A percentile compares a stretch with the other conserved stretches of the same genome.
These are phyloP conservation scores for Gilbertella persicaria DNA, from an alignment of 371 early-diverging fungal genomes.

Conservation along the genomic window DNA sequence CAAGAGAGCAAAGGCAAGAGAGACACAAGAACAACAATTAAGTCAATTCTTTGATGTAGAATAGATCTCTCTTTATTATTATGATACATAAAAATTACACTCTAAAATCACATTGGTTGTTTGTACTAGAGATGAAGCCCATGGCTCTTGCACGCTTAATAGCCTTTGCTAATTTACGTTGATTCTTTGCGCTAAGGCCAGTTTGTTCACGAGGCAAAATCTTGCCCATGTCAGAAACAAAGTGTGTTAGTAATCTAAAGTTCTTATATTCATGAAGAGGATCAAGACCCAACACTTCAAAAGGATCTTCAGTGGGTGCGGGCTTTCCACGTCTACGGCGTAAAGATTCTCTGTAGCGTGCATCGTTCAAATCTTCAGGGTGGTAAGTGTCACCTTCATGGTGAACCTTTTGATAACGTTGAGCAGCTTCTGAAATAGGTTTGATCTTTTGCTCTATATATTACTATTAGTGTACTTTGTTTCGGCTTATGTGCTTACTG, in stretches of 20 bases:
- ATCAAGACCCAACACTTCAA: slow-evolving; percentile 65
- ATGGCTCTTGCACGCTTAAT: slow-evolving; percentile 84
- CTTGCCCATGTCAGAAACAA: slow-evolving; percentile 80
- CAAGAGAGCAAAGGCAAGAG: slow-evolving; percentile 19
- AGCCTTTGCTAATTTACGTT: slow-evolving; percentile 78
- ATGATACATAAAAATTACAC: slow-evolving; percentile 10
- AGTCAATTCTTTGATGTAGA: slow-evolving; percentile 31
- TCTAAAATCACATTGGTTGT: slow-evolving; percentile 25
- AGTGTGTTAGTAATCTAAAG: slow-evolving; percentile 64
- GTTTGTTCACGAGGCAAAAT: slow-evolving; percentile 78
- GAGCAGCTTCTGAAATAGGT: slow-evolving; percentile 26
- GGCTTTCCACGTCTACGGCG: slow-evolving; percentile 37
- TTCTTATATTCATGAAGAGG: slow-evolving; percentile 82
- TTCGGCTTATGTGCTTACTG: slow-evolving; percentile 19
- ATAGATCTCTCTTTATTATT: slow-evolving; percentile 7
- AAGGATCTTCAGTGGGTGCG: slow-evolving; percentile 57
- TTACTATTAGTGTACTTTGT: neutral
- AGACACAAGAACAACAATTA: neutral
- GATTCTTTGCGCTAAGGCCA: slow-evolving; percentile 74
- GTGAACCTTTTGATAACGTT: slow-evolving; percentile 44
- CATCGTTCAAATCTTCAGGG: slow-evolving; percentile 56
- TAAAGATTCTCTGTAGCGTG: slow-evolving; percentile 41
- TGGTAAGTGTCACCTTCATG: slow-evolving; percentile 51
- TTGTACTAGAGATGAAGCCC: slow-evolving; percentile 59
- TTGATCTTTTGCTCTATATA: slow-evolving; percentile 33